phyloP scores from a whole-genome alignment of 2,329 filamentous ascomycete genomes.

The Thermomyces lanuginosus region DNA sequence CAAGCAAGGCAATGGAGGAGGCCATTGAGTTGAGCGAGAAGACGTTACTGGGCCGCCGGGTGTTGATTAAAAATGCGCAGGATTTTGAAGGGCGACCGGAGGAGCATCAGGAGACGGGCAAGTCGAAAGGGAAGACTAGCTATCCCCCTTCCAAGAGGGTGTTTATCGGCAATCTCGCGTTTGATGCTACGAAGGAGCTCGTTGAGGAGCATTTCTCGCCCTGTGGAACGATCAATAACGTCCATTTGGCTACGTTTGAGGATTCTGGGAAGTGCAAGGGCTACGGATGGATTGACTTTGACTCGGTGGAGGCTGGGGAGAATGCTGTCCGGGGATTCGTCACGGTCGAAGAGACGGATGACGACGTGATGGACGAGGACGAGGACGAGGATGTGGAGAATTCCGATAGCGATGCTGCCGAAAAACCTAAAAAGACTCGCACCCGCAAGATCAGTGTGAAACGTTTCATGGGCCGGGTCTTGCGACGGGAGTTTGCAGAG shows the following conservation, averaged over 20 bases:
- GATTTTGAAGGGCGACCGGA: constrained; percentile 80
- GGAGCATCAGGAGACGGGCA: constrained; percentile 35
- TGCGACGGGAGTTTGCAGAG: constrained; percentile 88
- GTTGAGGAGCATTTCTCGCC: constrained; percentile 65
- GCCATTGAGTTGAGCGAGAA: constrained; percentile 78
- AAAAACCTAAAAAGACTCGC: constrained; percentile 14
- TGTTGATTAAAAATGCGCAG: constrained; percentile 85
- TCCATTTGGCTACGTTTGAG: constrained; percentile 87
- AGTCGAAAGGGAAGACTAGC: constrained; percentile 19
- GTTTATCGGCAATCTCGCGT: constrained; percentile 82
- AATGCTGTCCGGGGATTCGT: constrained; percentile 69
- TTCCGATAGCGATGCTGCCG: constrained; percentile 15
- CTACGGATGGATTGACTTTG: constrained; percentile 88
- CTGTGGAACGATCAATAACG: constrained; percentile 67
- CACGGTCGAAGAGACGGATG: constrained; percentile 39
- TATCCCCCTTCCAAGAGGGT: constrained; percentile 62
- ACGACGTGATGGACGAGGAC: constrained; percentile 34
- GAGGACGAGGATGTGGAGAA: constrained; percentile 36
- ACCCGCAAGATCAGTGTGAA: constrained; percentile 59
- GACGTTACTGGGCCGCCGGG: constrained; percentile 54
- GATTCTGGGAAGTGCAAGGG: constrained; percentile 97
- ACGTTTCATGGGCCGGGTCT: constrained; percentile 56
- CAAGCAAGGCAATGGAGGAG: constrained; percentile 49
- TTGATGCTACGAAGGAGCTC: constrained; percentile 65
- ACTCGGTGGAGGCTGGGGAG: constrained; percentile 56